Evolutionary conservation across 1,284 basidiomycete genomes (phyloP), one percentile per base, ranked within the genome.

Genomic region (Fistulinella cinereoalba): DNA sequence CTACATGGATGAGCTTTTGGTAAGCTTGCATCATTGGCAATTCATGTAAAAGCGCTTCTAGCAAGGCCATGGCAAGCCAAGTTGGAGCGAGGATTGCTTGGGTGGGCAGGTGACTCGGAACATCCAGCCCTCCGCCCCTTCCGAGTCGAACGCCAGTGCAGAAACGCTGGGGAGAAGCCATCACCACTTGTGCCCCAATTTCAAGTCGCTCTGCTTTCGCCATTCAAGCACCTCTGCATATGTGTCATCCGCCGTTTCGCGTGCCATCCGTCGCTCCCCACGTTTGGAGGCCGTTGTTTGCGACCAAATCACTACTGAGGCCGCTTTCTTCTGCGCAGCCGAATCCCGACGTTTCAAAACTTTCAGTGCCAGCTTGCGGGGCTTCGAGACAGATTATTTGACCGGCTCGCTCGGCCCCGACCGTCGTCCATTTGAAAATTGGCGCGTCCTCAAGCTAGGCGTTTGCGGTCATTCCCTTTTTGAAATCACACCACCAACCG

Each of bases 121-220:
- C n/a, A n/a, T n/a, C n/a, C n/a, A n/a, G n/a, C n/a, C n/a, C n/a
- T n/a, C n/a, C n/a, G n/a, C n/a, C n/a, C n/a, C n/a, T n/a, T n/a
- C n/a, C n/a, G n/a, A n/a, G n/a, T n/a, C n/a, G n/a, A n/a, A n/a
- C n/a, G n/a, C n/a, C n/a, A n/a, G n/a, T n/a, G n/a, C n/a, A n/a
- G n/a, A n/a, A n/a, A n/a, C n/a, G n/a, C n/a, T n/a, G n/a, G n/a
- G n/a, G n/a, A n/a, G n/a, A n/a, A n/a, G 23, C 19, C 45, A 33
- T 32, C 52, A 44, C 19, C 34, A 11, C 8, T 27, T 57, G 4
- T 55, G 41, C 19, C 54, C 47, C 36, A 44, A 56, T 27, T 38
- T 56, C 36, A 32, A 27, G 32, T 53, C 44, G 15, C 37, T 58
- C 28, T 3, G 18, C 5, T 31, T n/a, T n/a, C n/a, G n/a, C n/a